Conservation (phyloP, 441 rosid species). For the Manihot esculenta region DNA sequence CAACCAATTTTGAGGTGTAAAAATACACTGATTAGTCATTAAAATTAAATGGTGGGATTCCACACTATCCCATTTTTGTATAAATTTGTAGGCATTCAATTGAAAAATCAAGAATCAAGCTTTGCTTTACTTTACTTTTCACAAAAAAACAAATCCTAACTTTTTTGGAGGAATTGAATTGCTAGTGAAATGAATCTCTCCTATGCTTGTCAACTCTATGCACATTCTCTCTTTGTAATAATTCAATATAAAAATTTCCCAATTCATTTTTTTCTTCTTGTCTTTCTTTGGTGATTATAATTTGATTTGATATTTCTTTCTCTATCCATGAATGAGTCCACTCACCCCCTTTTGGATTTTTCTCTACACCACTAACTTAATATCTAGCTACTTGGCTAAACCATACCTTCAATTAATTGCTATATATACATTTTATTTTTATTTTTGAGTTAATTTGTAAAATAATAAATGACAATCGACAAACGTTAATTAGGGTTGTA, state of each 20-base stretch:
- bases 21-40: not conserved
- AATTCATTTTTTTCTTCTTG: not conserved
- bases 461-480: too few species aligned
- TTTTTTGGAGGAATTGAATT: constrained; percentile 10
- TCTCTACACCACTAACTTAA: too few species aligned
- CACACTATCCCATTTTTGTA: not conserved
- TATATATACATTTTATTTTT: too few species aligned
- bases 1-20: constrained; percentile 34
- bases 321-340: too few species aligned
- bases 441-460: too few species aligned
- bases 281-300: not conserved
- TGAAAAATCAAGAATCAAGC: too few species aligned
- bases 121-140: not conserved
- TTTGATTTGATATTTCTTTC: too few species aligned
- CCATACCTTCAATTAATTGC: too few species aligned
- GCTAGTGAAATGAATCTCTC: not conserved
- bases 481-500: too few species aligned
- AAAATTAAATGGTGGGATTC: not conserved
- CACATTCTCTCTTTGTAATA: not conserved
- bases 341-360: too few species aligned
- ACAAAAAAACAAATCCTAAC: constrained; percentile 19
- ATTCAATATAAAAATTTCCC: not conserved
- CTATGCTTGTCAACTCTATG: not conserved
- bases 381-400: too few species aligned
- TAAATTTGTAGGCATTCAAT: not conserved